A percentile compares a stretch with the other conserved stretches of the same genome.
Conservation (phyloP, 257 asterid species). For the Rubia yunnanensis region DNA sequence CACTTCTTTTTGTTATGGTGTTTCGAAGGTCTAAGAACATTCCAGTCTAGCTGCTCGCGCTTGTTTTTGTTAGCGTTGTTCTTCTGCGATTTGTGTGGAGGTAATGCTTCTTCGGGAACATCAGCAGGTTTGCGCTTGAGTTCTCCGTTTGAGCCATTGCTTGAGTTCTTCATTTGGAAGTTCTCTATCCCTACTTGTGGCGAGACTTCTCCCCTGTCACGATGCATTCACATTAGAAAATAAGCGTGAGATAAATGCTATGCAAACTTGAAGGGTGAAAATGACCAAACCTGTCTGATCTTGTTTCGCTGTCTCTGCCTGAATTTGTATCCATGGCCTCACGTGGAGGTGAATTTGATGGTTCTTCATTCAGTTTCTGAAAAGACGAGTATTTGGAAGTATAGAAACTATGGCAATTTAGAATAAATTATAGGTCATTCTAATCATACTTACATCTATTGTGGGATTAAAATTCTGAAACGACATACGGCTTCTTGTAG, state of each 20-base stretch:
- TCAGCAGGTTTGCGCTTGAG: conserved; percentile 47
- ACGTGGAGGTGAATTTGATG: conserved; percentile 29
- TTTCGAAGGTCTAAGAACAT: conserved; percentile 73
- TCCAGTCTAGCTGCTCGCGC: conserved; percentile 71
- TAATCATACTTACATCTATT: conserved; percentile 74
- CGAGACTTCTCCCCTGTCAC: conserved; percentile 46
- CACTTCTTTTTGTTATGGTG: conserved; percentile 37
- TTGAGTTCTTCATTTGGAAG: conserved; percentile 26
- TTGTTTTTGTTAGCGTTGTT: conserved; percentile 28
- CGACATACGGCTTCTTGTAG: conserved; percentile 80
- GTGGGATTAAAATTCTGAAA: conserved; percentile 84
- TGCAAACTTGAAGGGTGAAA: conserved; percentile 9
- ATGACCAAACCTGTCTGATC: conserved; percentile 37
- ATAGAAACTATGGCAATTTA: conserved; percentile 6
- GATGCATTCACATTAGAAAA: conserved; percentile 9
- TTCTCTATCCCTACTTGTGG: conserved; percentile 22
- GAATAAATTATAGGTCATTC: conserved; percentile 14
- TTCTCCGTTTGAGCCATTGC: conserved; percentile 26
- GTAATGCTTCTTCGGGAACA: conserved; percentile 16
- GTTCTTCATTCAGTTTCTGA: conserved; percentile 67
- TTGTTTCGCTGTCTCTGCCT: conserved; percentile 35
- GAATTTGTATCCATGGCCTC: conserved; percentile 48
- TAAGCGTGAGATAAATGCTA: not conserved
- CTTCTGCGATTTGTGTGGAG: conserved; percentile 38
- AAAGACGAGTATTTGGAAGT: conserved; percentile 18